Evolutionary conservation across 371 early-diverging fungal species (phyloP).

Genomic region (Dentiscutata heterogama): DNA sequence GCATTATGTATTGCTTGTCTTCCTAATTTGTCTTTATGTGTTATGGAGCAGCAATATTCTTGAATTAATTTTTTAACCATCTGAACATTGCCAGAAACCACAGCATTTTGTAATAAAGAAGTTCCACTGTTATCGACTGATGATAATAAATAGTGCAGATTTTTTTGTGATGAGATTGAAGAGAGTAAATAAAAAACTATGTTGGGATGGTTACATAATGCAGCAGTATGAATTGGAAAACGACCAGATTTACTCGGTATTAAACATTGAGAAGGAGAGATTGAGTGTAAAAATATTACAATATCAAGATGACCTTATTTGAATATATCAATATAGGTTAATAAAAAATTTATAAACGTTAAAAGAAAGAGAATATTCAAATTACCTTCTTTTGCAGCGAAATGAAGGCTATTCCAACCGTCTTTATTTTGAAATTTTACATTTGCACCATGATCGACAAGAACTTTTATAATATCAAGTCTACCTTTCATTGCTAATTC

Average conservation of each 20-base stretch:
- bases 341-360: background rate
- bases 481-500: slow-evolving; percentile 59
- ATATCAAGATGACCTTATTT: slow-evolving; percentile 55
- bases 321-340: background rate
- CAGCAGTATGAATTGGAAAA: slow-evolving; percentile 59
- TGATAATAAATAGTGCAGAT: slow-evolving; percentile 48
- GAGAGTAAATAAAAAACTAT: slow-evolving; percentile 50
- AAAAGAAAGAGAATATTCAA: background rate
- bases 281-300: slow-evolving; percentile 54
- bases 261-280: slow-evolving; percentile 53
- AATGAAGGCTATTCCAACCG: slow-evolving; percentile 63
- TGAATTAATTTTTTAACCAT: slow-evolving; percentile 51
- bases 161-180: slow-evolving; percentile 23
- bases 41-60: background rate
- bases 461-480: slow-evolving; percentile 52
- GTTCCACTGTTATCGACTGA: slow-evolving; percentile 59
- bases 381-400: slow-evolving; percentile 62
- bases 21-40: slow-evolving; percentile 59
- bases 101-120: slow-evolving; percentile 57
- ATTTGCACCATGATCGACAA: slow-evolving; percentile 54
- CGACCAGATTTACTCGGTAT: slow-evolving; percentile 59
- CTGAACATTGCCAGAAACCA: slow-evolving; percentile 54
- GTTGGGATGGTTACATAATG: slow-evolving; percentile 45
- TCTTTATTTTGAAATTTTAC: slow-evolving; percentile 57
- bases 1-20: slow-evolving; percentile 62